These are phyloP conservation scores for Colletotrichum sublineola DNA, from an alignment of 2,329 filamentous ascomycete genomes.

Conservation along the genomic window DNA sequence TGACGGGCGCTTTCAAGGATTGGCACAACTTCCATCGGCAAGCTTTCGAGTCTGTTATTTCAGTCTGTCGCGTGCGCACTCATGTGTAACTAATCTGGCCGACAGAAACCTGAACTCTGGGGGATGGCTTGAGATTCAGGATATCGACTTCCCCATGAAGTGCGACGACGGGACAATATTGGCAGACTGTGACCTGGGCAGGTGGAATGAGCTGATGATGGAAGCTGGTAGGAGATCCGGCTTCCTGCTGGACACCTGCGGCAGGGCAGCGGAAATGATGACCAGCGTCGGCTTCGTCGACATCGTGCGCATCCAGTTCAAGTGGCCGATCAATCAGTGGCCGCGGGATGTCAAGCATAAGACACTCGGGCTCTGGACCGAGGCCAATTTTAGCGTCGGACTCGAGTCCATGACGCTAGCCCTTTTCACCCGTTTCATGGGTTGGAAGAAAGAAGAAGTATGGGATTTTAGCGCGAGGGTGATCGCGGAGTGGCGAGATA, in stretches of 20 bases:
- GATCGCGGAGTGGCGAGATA: slow-evolving; percentile 39
- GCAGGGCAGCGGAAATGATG: slow-evolving; percentile 47
- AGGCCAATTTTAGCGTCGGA: slow-evolving; percentile 44
- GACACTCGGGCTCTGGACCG: slow-evolving; percentile 45
- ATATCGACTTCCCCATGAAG: slow-evolving; percentile 50
- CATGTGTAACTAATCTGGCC: slow-evolving; percentile 3
- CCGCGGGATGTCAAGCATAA: slow-evolving; percentile 47
- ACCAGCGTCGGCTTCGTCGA: slow-evolving; percentile 46
- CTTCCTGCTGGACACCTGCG: slow-evolving; percentile 47
- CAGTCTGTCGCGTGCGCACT: not conserved
- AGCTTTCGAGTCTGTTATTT: slow-evolving; percentile 40
- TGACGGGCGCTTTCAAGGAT: slow-evolving; percentile 49
- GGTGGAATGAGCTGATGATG: slow-evolving; percentile 50
- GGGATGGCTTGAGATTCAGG: slow-evolving; percentile 56
- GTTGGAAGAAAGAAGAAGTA: slow-evolving; percentile 47
- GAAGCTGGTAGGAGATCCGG: slow-evolving; percentile 48
- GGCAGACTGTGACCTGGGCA: slow-evolving; percentile 44
- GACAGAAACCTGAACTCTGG: slow-evolving; percentile 50
- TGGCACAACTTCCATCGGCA: slow-evolving; percentile 48
- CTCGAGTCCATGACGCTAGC: slow-evolving; percentile 47
- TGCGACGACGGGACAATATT: slow-evolving; percentile 50
- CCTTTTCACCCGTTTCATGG: slow-evolving; percentile 47
- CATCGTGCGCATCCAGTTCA: slow-evolving; percentile 45
- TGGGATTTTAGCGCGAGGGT: slow-evolving; percentile 44
- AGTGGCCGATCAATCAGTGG: slow-evolving; percentile 50